A percentile compares a stretch with the other conserved stretches of the same genome.
These are phyloP conservation scores for Noccaea bulbosa DNA, from an alignment of 345 rosid species.

Conservation along the genomic window DNA sequence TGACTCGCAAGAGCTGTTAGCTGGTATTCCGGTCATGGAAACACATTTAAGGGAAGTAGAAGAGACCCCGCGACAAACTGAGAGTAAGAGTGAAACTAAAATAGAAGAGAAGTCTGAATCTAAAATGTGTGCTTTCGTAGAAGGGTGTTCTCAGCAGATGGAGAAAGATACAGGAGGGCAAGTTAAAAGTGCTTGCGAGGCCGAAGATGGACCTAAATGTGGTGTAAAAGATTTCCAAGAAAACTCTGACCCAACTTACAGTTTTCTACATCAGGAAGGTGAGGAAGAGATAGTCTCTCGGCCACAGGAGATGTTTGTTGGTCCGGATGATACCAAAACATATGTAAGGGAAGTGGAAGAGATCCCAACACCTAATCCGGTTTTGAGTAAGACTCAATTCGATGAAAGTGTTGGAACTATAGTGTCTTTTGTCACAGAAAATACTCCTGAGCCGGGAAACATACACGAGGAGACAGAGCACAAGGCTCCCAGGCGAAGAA, in stretches of 20 bases:
- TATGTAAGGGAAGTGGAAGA: constrained; percentile 45
- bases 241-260: constrained; percentile 38
- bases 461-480: constrained; percentile 26
- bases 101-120: constrained; percentile 36
- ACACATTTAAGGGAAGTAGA: constrained; percentile 42
- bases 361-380: constrained; percentile 45
- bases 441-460: constrained; percentile 26
- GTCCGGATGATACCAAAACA: constrained; percentile 38
- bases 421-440: constrained; percentile 35
- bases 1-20: constrained; percentile 39
- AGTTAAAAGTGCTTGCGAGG: constrained; percentile 23
- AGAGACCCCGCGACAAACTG: constrained; percentile 46
- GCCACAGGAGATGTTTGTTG: constrained; percentile 38
- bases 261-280: constrained; percentile 46
- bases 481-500: constrained; percentile 47
- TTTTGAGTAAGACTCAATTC: constrained; percentile 13
- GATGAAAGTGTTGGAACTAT: constrained; percentile 39
- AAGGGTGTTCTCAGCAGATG: constrained; percentile 27
- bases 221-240: constrained; percentile 30
- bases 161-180: constrained; percentile 32
- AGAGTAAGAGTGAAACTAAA: constrained; percentile 29
- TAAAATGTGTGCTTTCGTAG: constrained; percentile 19
- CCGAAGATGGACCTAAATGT: constrained; percentile 32
- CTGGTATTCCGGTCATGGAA: constrained; percentile 41
- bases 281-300: constrained; percentile 35